A percentile compares a stretch with the other conserved stretches of the same genome.
phyloP scores from a whole-genome alignment of 2,329 filamentous ascomycete genomes.

The Scedosporium boydii region DNA sequence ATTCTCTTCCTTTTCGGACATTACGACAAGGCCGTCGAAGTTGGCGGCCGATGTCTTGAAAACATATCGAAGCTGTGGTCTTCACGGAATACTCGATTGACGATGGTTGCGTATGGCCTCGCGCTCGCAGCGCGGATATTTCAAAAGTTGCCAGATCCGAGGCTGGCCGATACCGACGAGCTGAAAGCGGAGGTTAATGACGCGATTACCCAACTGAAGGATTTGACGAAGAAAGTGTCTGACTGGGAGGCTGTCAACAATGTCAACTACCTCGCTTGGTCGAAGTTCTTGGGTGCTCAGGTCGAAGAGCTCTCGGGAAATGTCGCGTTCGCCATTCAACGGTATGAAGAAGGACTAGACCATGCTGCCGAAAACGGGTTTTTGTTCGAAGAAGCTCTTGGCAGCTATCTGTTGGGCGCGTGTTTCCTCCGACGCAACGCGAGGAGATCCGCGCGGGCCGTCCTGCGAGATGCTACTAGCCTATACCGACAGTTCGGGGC shows the following conservation, averaged over 20 bases:
- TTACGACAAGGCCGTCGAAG: constrained; percentile 47
- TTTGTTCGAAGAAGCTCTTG: constrained; percentile 61
- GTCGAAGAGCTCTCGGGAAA: constrained; percentile 52
- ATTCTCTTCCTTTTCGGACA: constrained; percentile 55
- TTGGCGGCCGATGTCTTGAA: constrained; percentile 41
- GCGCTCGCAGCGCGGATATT: constrained; percentile 43
- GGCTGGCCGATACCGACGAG: constrained; percentile 9
- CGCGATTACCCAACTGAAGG: constrained; percentile 42
- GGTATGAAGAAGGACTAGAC: constrained; percentile 64
- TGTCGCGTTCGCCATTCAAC: constrained; percentile 47
- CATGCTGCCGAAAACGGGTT: constrained; percentile 60
- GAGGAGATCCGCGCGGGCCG: constrained; percentile 57
- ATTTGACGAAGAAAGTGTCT: constrained; percentile 50
- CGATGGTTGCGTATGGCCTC: constrained; percentile 52
- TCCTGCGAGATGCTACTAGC: constrained; percentile 56
- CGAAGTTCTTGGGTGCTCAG: constrained; percentile 58
- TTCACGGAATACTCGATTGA: constrained; percentile 44
- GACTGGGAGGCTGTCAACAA: constrained; percentile 55
- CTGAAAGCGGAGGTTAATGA: constrained; percentile 29
- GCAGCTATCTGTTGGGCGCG: constrained; percentile 65
- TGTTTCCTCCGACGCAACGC: constrained; percentile 58
- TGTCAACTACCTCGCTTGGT: constrained; percentile 64
- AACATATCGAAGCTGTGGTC: constrained; percentile 47
- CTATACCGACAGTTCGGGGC: constrained; percentile 63
- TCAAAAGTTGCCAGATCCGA: constrained; percentile 37